A percentile compares a stretch with the other conserved stretches of the same genome.
Evolutionary conservation across 129 eudicot genomes (phyloP).

Genomic region (Artemisia argyi): DNA sequence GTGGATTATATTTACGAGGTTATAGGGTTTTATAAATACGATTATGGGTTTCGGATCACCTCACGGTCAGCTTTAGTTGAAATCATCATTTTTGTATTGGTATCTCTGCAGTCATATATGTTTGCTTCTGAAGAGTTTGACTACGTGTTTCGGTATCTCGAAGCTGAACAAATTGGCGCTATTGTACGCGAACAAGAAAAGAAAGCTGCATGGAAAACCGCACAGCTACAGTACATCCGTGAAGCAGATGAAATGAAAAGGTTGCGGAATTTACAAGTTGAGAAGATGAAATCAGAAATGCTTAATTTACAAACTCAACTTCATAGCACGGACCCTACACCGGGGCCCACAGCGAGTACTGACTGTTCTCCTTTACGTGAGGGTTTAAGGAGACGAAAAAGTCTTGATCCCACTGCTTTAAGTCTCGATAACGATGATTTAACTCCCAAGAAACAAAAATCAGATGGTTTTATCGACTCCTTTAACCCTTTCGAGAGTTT

Average conservation of each 20-base stretch:
- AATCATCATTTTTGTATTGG: constrained; percentile 49
- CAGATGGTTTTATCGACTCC: constrained; percentile 37
- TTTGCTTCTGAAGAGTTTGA: constrained; percentile 61
- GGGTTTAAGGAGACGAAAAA: constrained; percentile 40
- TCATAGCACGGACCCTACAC: constrained; percentile 33
- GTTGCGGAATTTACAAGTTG: constrained; percentile 52
- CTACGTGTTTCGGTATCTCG: constrained; percentile 52
- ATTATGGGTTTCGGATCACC: constrained; percentile 53
- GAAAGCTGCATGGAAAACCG: constrained; percentile 55
- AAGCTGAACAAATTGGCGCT: constrained; percentile 57
- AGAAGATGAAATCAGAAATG: constrained; percentile 63
- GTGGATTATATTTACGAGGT: constrained; percentile 51
- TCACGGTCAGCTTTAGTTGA: constrained; percentile 54
- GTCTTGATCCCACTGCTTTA: constrained; percentile 15
- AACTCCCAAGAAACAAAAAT: constrained; percentile 32
- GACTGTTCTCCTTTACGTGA: constrained; percentile 39
- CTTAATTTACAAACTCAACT: constrained; percentile 57
- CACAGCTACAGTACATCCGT: constrained; percentile 55
- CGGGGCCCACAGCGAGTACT: constrained; percentile 14
- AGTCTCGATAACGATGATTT: constrained; percentile 27
- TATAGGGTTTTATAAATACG: constrained; percentile 53
- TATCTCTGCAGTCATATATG: constrained; percentile 53
- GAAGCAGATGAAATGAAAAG: constrained; percentile 52
- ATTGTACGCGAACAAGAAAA: constrained; percentile 58
- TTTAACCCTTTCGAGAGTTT: constrained; percentile 42